Evolutionary conservation across 2,329 filamentous ascomycete genomes (phyloP), one percentile per base, ranked within the genome.

Genomic region (Sporothrix protearum): DNA sequence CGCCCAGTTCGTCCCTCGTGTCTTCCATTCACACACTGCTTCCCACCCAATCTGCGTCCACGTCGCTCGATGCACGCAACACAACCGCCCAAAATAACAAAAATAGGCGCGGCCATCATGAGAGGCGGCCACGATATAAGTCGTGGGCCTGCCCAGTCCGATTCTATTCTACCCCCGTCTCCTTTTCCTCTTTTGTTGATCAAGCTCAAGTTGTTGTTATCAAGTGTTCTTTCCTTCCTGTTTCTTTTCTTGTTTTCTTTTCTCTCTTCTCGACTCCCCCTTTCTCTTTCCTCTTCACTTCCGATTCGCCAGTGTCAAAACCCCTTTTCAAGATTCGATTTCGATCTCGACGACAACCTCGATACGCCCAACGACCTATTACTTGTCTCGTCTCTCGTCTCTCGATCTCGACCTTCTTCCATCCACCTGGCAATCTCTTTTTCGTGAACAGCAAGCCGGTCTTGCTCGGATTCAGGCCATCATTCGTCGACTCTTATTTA

Each of bases 401-500:
- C 39, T 45, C 22, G 9, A 30, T 25, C 22, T 49, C 59, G 30
- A 8, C 16, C 47, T 12, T 36, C 30, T 39, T n/a, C 16, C 19
- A 16, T 57, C 30, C 28, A 71, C 63, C 70, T 53, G 70, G 70
- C 61, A 68, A 47, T 51, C 14, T 25, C 42, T 42, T 76, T 82
- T 76, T 79, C 79, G 80, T 82, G 78, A 82, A 83, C 80, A 79
- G 84, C 85, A 87, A 88, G 86, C 86, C 78, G 86, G 86, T 81
- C 86, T 88, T 88, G 86, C 85, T 85, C 81, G 78, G 79, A 84
- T 81, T 82, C 81, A 82, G 81, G 82, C 85, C 83, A 81, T 86
- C 83, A 81, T 83, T 82, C 75, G 71, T 69, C 71, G 73, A 75
- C 67, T 64, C 76, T 39, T 61, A 28, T 42, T 63, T 63, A 45